phyloP scores from a whole-genome alignment of 176 grass and related monocot species.

The Dactylis glomerata region DNA sequence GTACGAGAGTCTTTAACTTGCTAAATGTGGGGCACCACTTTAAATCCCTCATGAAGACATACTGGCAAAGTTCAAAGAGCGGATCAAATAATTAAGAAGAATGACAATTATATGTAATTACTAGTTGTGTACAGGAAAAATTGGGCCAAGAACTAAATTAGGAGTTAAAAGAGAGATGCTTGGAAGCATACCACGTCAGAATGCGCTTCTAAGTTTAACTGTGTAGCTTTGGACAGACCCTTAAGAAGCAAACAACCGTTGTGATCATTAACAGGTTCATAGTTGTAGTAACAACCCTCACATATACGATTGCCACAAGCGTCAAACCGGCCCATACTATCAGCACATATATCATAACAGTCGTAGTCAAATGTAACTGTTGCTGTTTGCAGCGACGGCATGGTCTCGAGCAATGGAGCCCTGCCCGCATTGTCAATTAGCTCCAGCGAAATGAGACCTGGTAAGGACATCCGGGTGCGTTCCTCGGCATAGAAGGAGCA shows the following conservation, averaged over 20 bases:
- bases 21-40: neutral
- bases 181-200: neutral
- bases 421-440: neutral
- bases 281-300: neutral
- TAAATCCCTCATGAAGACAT: conserved; percentile 19
- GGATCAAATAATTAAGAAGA: neutral
- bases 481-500: neutral
- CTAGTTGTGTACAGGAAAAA: neutral
- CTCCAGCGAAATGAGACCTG: neutral
- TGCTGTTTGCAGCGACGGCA: neutral
- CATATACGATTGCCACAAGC: neutral
- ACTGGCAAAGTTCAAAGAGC: neutral
- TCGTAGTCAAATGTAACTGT: neutral
- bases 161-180: no score
- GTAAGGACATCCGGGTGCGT: neutral
- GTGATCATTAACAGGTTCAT: neutral
- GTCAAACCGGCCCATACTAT: no score
- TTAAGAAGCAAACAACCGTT: neutral
- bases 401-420: neutral
- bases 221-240: neutral
- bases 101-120: neutral
- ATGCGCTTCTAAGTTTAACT: neutral
- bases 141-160: neutral
- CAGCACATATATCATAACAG: neutral
- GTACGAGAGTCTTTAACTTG: neutral